phyloP scores from a whole-genome alignment of 345 rosid genomes.

The Leavenworthia alabamica region DNA sequence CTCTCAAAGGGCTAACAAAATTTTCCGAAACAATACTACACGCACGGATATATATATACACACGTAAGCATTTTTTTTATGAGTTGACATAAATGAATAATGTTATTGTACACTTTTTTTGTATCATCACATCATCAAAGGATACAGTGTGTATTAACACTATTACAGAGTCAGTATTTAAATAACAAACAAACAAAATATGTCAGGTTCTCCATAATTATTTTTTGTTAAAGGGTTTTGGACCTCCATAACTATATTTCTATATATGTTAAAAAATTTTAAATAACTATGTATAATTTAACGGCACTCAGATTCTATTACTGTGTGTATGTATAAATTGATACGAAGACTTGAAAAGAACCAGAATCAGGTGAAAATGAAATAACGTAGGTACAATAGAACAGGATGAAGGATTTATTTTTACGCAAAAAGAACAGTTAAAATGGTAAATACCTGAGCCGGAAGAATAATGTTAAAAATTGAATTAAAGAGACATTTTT shows the following conservation, averaged over 20 bases:
- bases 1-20: slow-evolving; percentile 2
- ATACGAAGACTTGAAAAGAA: slow-evolving; percentile 11
- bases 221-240: not conserved
- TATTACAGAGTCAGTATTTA: slow-evolving; percentile 14
- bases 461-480: not conserved
- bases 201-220: slow-evolving; percentile 13
- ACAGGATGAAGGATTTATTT: slow-evolving; percentile 15
- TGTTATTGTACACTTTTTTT: not conserved
- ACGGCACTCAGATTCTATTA: not conserved
- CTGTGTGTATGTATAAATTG: slow-evolving; percentile 13
- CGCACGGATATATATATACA: slow-evolving; percentile 18
- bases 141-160: slow-evolving; percentile 2
- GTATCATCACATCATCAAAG: slow-evolving; percentile 30
- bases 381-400: slow-evolving; percentile 19
- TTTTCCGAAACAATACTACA: slow-evolving; percentile 13
- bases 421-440: slow-evolving; percentile 8
- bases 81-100: slow-evolving; percentile 20
- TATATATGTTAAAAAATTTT: not conserved
- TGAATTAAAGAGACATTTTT: not conserved
- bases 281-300: not conserved
- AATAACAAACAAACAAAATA: slow-evolving; percentile 21
- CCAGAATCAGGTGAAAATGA: slow-evolving; percentile 28
- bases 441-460: not conserved
- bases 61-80: slow-evolving; percentile 8
- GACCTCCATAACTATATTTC: not conserved